A percentile compares a stretch with the other conserved stretches of the same genome.
phyloP scores from a whole-genome alignment of 306 rosid species.

The Castanopsis chinensis region DNA sequence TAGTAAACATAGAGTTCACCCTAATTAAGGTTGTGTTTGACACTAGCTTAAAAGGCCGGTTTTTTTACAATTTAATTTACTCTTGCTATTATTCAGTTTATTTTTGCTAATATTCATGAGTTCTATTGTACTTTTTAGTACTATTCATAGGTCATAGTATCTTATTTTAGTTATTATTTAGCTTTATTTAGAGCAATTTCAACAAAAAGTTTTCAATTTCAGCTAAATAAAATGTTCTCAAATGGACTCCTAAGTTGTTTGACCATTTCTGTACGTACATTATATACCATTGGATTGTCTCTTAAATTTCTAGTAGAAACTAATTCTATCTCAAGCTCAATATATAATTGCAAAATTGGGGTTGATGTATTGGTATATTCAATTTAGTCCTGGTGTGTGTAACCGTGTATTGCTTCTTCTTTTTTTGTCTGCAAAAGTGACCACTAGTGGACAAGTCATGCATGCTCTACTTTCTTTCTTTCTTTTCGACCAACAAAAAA shows the following conservation, averaged over 20 bases:
- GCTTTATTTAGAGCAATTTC: no score
- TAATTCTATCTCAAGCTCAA: conserved; percentile 3
- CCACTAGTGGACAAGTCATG: conserved; percentile 7
- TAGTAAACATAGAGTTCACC: not conserved
- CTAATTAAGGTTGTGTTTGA: no score
- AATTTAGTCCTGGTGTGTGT: conserved; percentile 14
- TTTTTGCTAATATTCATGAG: no score
- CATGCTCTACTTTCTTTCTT: not conserved
- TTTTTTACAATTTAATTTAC: no score
- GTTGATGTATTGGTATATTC: not conserved
- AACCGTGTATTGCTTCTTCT: not conserved
- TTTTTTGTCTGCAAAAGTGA: not conserved
- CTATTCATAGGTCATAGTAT: fast-evolving
- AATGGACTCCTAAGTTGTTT: not conserved
- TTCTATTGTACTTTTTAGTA: no score
- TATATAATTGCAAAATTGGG: conserved; percentile 15
- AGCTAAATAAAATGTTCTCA: no score
- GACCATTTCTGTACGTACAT: conserved; percentile 26
- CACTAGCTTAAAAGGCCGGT: fast-evolving
- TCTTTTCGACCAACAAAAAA: not conserved
- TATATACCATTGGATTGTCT: conserved; percentile 21
- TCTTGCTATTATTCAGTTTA: no score
- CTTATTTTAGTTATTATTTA: fast-evolving
- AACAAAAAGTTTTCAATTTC: no score
- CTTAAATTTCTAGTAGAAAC: conserved; percentile 17